Evolutionary conservation across 2,329 filamentous ascomycete genomes (phyloP).

Genomic region (Hypoxylon sp.): DNA sequence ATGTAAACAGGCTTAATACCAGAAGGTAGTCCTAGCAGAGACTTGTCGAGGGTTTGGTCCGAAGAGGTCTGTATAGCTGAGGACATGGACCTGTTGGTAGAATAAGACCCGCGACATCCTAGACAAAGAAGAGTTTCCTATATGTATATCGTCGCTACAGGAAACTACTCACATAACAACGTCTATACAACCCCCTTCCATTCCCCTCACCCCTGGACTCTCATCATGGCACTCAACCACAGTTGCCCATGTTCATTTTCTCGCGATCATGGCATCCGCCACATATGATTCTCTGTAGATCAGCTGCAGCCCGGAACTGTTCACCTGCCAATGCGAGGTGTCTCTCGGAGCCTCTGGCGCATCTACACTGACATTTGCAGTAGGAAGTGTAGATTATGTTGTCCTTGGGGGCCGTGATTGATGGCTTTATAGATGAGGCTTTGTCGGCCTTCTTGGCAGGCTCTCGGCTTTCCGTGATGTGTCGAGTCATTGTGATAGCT

Average conservation of each 20-base stretch:
- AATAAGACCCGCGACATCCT: too few relatives aligned
- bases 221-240: not conserved
- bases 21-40: too few relatives aligned
- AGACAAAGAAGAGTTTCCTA: too few relatives aligned
- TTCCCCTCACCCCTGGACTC: too few relatives aligned
- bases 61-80: too few relatives aligned
- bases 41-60: too few relatives aligned
- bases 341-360: slow-evolving; percentile 15
- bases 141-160: too few relatives aligned
- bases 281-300: slow-evolving; percentile 29
- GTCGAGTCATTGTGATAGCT: not conserved
- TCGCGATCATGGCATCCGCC: slow-evolving; percentile 35
- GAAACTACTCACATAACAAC: too few relatives aligned
- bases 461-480: not conserved
- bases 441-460: not conserved
- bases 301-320: not conserved
- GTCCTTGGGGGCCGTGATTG: not conserved
- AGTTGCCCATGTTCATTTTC: slow-evolving; percentile 21
- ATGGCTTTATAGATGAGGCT: not conserved
- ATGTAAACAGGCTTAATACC: slow-evolving; percentile 3
- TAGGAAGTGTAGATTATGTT: not conserved
- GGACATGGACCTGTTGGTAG: too few relatives aligned
- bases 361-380: slow-evolving; percentile 21
- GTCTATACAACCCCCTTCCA: too few relatives aligned
- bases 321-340: not conserved